Evolutionary conservation across 768 basidiomycete genomes (phyloP).

Genomic region (Paxillus ammoniavirescens): DNA sequence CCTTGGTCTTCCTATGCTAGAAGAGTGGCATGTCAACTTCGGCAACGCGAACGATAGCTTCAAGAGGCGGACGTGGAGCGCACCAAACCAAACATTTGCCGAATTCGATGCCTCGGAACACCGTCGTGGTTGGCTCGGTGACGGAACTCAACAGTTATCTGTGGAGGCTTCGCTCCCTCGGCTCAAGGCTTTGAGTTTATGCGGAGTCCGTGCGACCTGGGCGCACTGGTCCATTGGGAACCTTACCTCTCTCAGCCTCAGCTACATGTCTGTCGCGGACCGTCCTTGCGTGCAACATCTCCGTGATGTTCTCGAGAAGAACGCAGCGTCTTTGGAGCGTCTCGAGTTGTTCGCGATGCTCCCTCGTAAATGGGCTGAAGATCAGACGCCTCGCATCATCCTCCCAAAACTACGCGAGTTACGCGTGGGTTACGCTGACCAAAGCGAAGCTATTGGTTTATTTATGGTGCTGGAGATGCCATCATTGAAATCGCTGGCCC

Average conservation of each 20-base stretch:
- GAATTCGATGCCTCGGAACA: background rate
- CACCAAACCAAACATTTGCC: background rate
- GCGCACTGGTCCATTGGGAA: background rate
- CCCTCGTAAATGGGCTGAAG: background rate
- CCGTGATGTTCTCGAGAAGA: background rate
- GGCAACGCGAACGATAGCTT: background rate
- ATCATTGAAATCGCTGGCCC: background rate
- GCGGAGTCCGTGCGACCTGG: background rate
- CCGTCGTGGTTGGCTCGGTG: background rate
- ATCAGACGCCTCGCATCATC: background rate
- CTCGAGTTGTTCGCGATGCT: slow-evolving; percentile 1
- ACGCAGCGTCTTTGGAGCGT: background rate
- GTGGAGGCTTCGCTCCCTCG: background rate
- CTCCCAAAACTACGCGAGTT: background rate
- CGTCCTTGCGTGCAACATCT: background rate
- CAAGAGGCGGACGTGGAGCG: background rate
- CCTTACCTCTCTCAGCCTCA: slow-evolving; percentile 2
- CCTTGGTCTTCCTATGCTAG: background rate
- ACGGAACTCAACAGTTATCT: background rate
- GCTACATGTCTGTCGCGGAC: background rate
- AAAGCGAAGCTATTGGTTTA: background rate
- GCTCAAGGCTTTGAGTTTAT: background rate
- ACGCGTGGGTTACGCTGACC: background rate
- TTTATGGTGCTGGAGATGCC: background rate
- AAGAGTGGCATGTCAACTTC: background rate